These are phyloP conservation scores for Lactifluus hygrophoroides DNA, from an alignment of 768 basidiomycete species.

Conservation along the genomic window DNA sequence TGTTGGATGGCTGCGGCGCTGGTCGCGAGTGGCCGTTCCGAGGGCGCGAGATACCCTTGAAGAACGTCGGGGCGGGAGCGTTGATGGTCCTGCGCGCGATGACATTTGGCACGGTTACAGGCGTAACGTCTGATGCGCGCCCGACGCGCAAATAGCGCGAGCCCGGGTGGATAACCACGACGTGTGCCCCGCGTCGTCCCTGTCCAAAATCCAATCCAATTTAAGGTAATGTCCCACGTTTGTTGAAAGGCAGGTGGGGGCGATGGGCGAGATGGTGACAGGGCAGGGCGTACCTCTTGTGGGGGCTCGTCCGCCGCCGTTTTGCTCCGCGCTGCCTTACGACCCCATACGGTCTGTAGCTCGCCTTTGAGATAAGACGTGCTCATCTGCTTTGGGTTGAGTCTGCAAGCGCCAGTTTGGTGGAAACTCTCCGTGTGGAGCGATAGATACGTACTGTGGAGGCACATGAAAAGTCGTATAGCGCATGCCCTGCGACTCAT, in stretches of 20 bases:
- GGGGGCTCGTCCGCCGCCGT: slow-evolving; percentile 15
- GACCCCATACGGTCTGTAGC: slow-evolving; percentile 61
- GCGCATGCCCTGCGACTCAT: slow-evolving; percentile 66
- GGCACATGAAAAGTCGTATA: slow-evolving; percentile 81
- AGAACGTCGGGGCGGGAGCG: slow-evolving; percentile 35
- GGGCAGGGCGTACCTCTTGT: slow-evolving; percentile 23
- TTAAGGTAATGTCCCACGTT: too few relatives aligned
- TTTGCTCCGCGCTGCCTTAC: slow-evolving; percentile 43
- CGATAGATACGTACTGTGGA: slow-evolving; percentile 29
- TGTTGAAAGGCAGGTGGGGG: background rate
- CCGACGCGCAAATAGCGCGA: slow-evolving; percentile 68
- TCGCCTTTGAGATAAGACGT: slow-evolving; percentile 75
- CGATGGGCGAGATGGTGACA: background rate
- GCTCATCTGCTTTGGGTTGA: slow-evolving; percentile 73
- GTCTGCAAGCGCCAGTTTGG: slow-evolving; percentile 31
- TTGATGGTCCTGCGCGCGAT: slow-evolving; percentile 58
- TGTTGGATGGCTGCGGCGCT: slow-evolving; percentile 24
- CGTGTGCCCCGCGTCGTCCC: slow-evolving; percentile 64
- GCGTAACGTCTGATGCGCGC: slow-evolving; percentile 67
- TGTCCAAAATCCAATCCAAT: too few relatives aligned
- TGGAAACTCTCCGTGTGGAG: background rate
- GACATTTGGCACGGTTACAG: slow-evolving; percentile 57
- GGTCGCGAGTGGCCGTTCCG: slow-evolving; percentile 30
- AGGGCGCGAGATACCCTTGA: slow-evolving; percentile 50
- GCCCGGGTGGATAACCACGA: slow-evolving; percentile 74